Percentiles rank a stretch among this genome's conserved stretches.
phyloP scores from a whole-genome alignment of 768 basidiomycete species.

The Pulveroboletus sp. region DNA sequence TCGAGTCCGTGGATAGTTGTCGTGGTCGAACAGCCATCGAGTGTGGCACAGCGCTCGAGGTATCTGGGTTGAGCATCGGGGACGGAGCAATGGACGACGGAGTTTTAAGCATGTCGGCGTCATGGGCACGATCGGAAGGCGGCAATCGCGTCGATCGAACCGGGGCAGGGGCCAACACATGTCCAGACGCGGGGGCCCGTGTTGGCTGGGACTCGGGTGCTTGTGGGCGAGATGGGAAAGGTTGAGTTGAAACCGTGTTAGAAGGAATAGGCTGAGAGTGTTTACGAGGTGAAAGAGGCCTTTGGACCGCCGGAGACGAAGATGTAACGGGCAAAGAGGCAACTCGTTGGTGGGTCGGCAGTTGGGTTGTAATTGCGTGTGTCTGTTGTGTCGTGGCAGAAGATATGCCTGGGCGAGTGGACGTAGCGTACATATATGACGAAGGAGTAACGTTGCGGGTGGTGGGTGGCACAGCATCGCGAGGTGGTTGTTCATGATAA shows the following conservation, averaged over 20 bases:
- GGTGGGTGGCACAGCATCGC: slow-evolving; percentile 16
- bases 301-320: slow-evolving; percentile 14
- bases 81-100: slow-evolving; percentile 62
- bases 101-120: slow-evolving; percentile 55
- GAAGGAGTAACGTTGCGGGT: slow-evolving; percentile 20
- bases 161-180: slow-evolving; percentile 31
- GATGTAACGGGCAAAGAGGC: slow-evolving; percentile 34
- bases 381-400: slow-evolving; percentile 19
- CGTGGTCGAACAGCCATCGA: slow-evolving; percentile 18
- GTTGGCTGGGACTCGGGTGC: slow-evolving; percentile 16
- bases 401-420: slow-evolving; percentile 20
- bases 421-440: slow-evolving; percentile 22
- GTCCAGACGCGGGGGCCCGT: slow-evolving; percentile 29
- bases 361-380: slow-evolving; percentile 22
- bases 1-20: slow-evolving; percentile 29
- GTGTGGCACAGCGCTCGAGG: slow-evolving; percentile 4
- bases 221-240: slow-evolving; percentile 28
- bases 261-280: slow-evolving; percentile 25
- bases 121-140: slow-evolving; percentile 37
- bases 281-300: slow-evolving; percentile 29
- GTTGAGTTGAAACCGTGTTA: slow-evolving; percentile 25
- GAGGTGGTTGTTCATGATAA: slow-evolving; percentile 22
- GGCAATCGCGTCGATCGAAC: slow-evolving; percentile 20
- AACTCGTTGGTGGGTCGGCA: slow-evolving; percentile 33
- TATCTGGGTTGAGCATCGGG: slow-evolving; percentile 40